Evolutionary conservation across 805 yeast species (phyloP).

Genomic region (Blastobotrys attinorum): DNA sequence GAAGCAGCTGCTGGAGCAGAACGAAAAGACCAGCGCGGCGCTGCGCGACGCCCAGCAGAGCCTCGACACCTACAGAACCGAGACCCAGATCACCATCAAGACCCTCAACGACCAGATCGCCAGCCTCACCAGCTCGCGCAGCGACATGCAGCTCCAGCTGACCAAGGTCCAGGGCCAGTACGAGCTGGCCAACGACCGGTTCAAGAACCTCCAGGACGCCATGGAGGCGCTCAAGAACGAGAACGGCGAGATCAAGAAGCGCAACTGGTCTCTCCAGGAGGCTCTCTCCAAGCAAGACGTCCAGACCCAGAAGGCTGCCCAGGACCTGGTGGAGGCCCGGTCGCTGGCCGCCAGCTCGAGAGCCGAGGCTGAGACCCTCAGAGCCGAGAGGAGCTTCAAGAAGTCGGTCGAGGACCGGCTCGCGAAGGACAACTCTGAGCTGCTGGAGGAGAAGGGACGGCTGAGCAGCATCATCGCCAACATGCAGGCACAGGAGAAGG

Average conservation of each 20-base stretch:
- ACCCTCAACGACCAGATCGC: conserved; percentile 43
- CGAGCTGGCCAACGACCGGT: conserved; percentile 47
- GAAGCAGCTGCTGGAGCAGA: conserved; percentile 13
- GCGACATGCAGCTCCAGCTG: conserved; percentile 40
- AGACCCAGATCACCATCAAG: conserved; percentile 37
- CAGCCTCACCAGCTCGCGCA: conserved; percentile 34
- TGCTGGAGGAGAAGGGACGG: conserved; percentile 51
- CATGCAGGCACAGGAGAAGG: conserved; percentile 53
- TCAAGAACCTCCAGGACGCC: conserved; percentile 34
- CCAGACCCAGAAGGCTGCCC: conserved; percentile 40
- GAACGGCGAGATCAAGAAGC: conserved; percentile 36
- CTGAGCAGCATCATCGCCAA: conserved; percentile 50
- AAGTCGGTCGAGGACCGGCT: conserved; percentile 42
- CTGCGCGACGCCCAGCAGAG: conserved; percentile 25
- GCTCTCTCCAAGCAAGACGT: conserved; percentile 40
- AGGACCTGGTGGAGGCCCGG: conserved; percentile 50
- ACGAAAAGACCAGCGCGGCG: conserved; percentile 18
- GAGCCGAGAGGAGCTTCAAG: conserved; percentile 49
- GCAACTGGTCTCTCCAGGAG: conserved; percentile 35
- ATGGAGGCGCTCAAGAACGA: conserved; percentile 38
- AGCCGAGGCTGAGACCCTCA: conserved; percentile 39
- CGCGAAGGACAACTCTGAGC: conserved; percentile 42
- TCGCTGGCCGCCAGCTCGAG: conserved; percentile 37
- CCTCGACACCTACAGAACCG: conserved; percentile 34
- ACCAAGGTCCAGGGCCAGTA: conserved; percentile 49